These are phyloP conservation scores for Luzula sylvatica DNA, from an alignment of 176 grass and related monocot genomes.

Conservation along the genomic window DNA sequence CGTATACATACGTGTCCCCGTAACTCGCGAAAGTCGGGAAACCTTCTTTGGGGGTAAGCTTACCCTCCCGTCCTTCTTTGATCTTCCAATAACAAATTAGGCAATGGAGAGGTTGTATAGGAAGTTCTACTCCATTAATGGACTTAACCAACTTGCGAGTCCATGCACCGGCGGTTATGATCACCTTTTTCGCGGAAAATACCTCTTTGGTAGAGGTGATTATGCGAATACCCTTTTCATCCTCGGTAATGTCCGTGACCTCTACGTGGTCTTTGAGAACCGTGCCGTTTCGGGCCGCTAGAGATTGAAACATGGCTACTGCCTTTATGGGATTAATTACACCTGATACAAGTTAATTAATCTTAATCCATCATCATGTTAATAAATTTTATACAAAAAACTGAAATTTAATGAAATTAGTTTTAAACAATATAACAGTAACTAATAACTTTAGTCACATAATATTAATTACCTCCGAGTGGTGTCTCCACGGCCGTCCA, in stretches of 20 bases:
- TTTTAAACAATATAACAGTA: background rate
- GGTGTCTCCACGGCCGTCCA: constrained; percentile 42
- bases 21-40: constrained; percentile 95
- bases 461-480: constrained; percentile 1
- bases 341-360: constrained; percentile 22
- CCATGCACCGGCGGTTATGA: constrained; percentile 61
- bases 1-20: constrained; percentile 60
- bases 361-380: background rate
- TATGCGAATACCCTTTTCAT: constrained; percentile 23
- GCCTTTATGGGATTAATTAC: constrained; percentile 88
- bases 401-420: background rate
- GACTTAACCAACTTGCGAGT: constrained; percentile 34
- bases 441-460: background rate
- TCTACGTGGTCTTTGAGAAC: constrained; percentile 44
- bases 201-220: constrained; percentile 25
- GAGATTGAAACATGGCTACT: constrained; percentile 86
- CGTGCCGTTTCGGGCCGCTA: constrained; percentile 43
- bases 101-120: constrained; percentile 55
- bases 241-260: constrained; percentile 38
- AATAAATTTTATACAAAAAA: constrained; percentile 2
- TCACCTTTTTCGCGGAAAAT: constrained; percentile 40
- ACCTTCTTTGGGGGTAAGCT: constrained; percentile 36
- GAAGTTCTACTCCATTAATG: constrained; percentile 27
- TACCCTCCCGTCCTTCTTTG: constrained; percentile 27
- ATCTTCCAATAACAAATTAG: constrained; percentile 86